Conservation (phyloP, 768 basidiomycete genomes). For the Bullera alba region DNA sequence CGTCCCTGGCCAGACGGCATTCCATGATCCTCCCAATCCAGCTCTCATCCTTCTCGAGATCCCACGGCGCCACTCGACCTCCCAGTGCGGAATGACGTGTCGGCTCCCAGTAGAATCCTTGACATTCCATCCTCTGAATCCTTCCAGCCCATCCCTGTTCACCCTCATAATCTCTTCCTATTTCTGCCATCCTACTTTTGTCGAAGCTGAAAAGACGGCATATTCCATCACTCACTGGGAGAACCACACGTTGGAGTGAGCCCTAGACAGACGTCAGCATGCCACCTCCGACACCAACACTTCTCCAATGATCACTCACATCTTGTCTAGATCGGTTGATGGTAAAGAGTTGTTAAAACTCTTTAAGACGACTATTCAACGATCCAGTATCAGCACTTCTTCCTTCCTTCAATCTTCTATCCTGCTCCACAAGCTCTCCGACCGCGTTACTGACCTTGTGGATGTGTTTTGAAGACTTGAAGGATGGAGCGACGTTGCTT, state of each 20-base stretch:
- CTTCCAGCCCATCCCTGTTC: background rate
- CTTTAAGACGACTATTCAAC: too few species aligned
- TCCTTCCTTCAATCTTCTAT: too few species aligned
- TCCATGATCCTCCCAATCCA: too few species aligned
- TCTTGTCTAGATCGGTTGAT: background rate
- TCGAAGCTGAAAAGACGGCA: background rate
- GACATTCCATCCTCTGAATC: slow-evolving; percentile 1
- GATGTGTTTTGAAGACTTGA: background rate
- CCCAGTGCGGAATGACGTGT: too few species aligned
- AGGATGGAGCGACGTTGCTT: background rate
- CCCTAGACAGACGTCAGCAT: slow-evolving; percentile 54
- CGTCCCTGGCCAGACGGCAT: too few species aligned
- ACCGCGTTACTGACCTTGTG: too few species aligned
- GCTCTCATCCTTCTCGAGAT: too few species aligned
- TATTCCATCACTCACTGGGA: slow-evolving; percentile 40
- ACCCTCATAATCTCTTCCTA: background rate
- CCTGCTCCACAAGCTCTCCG: background rate
- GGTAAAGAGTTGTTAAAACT: background rate
- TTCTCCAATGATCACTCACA: background rate
- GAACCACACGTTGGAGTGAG: slow-evolving; percentile 92
- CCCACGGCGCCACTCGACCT: too few species aligned
- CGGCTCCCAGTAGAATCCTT: too few species aligned
- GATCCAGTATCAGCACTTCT: too few species aligned
- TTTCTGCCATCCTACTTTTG: too few species aligned
- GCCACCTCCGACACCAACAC: background rate